Conservation (phyloP, 2,329 filamentous ascomycete species). For the Grosmannia penicillata region DNA sequence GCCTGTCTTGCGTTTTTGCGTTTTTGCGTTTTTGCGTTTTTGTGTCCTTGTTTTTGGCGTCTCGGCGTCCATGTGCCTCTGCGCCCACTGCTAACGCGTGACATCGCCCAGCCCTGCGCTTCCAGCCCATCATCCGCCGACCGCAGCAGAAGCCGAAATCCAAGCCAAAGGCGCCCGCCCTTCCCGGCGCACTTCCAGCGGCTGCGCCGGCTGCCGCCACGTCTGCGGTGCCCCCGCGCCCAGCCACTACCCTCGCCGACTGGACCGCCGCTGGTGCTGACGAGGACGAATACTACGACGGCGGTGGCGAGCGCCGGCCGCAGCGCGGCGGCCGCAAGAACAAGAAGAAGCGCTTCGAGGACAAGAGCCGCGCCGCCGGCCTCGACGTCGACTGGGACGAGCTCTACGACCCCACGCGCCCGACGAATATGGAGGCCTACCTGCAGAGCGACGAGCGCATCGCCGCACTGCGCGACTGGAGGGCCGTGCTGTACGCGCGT, state of each 20-base stretch:
- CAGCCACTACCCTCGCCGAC: conserved; percentile 52
- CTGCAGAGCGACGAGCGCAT: conserved; percentile 72
- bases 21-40: not conserved
- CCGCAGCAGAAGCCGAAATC: conserved; percentile 45
- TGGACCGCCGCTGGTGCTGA: conserved; percentile 50
- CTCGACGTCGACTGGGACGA: conserved; percentile 67
- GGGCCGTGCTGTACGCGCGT: conserved; percentile 62
- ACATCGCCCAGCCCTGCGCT: conserved; percentile 51
- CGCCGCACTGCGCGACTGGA: conserved; percentile 72
- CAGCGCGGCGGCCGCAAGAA: conserved; percentile 51
- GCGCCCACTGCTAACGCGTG: too few relatives aligned
- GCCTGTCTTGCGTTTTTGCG: not conserved
- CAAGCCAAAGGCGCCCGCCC: conserved; percentile 36
- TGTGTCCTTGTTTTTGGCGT: not conserved
- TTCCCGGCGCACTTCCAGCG: not conserved
- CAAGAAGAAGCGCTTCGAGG: conserved; percentile 39
- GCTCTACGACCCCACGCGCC: conserved; percentile 70
- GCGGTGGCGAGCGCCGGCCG: conserved; percentile 17
- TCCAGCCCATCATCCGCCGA: conserved; percentile 77
- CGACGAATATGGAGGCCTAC: conserved; percentile 76
- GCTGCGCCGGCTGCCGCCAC: conserved; percentile 9
- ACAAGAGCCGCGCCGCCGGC: conserved; percentile 40
- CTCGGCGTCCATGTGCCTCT: too few relatives aligned
- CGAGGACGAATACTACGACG: conserved; percentile 1
- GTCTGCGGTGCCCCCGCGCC: conserved; percentile 12